Percentiles rank a stretch among this genome's conserved stretches.
These are phyloP conservation scores for Schizochytrium sp. DNA, from an alignment of 108 stramenopile genomes.

Conservation along the genomic window DNA sequence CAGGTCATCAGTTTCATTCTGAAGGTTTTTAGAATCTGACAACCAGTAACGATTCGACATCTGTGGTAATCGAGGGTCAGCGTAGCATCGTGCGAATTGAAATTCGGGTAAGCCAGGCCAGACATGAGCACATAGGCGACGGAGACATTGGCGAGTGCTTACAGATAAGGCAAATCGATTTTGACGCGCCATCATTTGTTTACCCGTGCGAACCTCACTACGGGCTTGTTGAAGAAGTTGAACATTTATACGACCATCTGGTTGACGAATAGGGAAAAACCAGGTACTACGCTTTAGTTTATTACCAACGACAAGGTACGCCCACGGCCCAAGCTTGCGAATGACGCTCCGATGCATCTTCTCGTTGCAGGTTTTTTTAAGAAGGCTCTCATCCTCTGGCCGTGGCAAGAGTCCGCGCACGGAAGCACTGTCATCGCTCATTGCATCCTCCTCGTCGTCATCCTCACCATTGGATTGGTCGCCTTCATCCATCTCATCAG, in stretches of 20 bases:
- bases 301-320: conserved; percentile 12
- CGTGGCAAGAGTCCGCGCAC: background rate
- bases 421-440: background rate
- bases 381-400: background rate
- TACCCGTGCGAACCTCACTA: background rate
- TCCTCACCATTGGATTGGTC: background rate
- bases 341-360: background rate
- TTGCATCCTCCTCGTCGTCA: background rate
- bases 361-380: background rate
- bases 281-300: conserved; percentile 13
- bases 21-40: background rate
- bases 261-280: conserved; percentile 38
- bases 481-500: background rate
- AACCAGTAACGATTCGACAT: background rate
- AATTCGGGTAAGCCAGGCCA: conserved; percentile 36
- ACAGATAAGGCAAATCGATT: background rate
- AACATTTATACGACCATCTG: conserved; percentile 2
- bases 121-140: background rate
- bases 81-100: background rate
- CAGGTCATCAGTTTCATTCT: conserved; percentile 2
- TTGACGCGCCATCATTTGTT: background rate
- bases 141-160: background rate
- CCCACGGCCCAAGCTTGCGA: conserved; percentile 41
- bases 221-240: background rate
- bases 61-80: background rate